Conservation (phyloP, 257 asterid species). For the Solanum medicagineum region DNA sequence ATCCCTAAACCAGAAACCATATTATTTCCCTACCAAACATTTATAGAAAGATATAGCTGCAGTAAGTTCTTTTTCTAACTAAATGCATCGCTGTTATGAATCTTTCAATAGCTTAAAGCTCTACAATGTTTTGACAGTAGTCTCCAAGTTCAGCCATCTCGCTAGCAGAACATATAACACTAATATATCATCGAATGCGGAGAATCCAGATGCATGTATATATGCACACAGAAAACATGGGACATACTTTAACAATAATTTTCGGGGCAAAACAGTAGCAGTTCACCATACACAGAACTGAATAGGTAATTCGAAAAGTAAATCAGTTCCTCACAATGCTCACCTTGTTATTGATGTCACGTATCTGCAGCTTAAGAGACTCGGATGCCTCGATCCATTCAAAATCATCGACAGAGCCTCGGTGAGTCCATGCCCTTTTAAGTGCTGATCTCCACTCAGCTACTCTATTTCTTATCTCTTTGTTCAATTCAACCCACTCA, state of each 20-base stretch:
- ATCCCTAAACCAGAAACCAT: not conserved
- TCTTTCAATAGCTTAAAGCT: not conserved
- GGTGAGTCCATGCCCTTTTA: slow-evolving; percentile 41
- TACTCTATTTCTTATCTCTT: slow-evolving; percentile 50
- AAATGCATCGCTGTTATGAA: not conserved
- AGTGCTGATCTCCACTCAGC: slow-evolving; percentile 51
- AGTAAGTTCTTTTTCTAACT: not conserved
- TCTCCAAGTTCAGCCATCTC: not conserved
- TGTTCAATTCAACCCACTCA: slow-evolving; percentile 91
- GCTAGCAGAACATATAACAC: not conserved
- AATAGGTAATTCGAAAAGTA: not conserved
- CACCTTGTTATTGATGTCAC: slow-evolving; percentile 62
- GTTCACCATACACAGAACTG: not conserved
- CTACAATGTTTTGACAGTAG: not conserved
- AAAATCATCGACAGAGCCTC: slow-evolving; percentile 21
- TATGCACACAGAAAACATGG: not conserved
- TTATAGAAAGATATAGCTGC: not conserved
- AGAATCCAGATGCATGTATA: not conserved
- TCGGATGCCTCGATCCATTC: slow-evolving; percentile 53
- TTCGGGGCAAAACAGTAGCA: not conserved
- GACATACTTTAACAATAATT: not conserved
- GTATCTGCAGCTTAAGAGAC: slow-evolving; percentile 53
- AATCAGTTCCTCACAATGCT: not conserved
- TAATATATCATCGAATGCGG: not conserved
- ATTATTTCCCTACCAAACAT: not conserved